Evolutionary conservation across 2,329 filamentous ascomycete genomes (phyloP).

Genomic region (Coniochaeta sp.): DNA sequence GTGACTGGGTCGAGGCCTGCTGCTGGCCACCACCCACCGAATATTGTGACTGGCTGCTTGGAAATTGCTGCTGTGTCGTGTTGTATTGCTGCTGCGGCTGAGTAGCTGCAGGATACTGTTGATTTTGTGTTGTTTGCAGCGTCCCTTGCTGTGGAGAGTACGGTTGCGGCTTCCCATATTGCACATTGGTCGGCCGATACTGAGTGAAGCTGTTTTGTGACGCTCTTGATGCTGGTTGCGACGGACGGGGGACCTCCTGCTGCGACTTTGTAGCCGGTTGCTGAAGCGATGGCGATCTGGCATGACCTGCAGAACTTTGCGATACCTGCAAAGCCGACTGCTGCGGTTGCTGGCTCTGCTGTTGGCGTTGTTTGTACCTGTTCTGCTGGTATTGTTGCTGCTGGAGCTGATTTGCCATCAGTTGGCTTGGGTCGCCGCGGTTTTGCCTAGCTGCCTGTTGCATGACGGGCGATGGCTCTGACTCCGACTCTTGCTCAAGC

Average conservation of each 20-base stretch:
- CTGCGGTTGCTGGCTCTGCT: slow-evolving; percentile 5
- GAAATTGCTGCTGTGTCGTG: slow-evolving; percentile 5
- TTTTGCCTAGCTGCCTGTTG: slow-evolving; percentile 7
- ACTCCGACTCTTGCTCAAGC: slow-evolving; percentile 14
- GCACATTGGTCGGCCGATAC: slow-evolving; percentile 8
- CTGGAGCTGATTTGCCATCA: slow-evolving; percentile 8
- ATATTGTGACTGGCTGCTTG: slow-evolving; percentile 14
- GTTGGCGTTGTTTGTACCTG: slow-evolving; percentile 14
- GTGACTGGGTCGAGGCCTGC: slow-evolving; percentile 15
- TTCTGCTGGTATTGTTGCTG: slow-evolving; percentile 11
- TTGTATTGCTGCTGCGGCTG: slow-evolving; percentile 12
- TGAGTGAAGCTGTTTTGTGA: slow-evolving; percentile 11
- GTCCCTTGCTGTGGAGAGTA: slow-evolving; percentile 11
- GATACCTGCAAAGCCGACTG: neutral
- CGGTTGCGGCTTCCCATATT: slow-evolving; percentile 13
- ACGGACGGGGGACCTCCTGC: slow-evolving; percentile 12
- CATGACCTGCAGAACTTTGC: slow-evolving; percentile 11
- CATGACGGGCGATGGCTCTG: slow-evolving; percentile 6
- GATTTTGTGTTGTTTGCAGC: slow-evolving; percentile 6
- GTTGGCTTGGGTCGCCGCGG: slow-evolving; percentile 7
- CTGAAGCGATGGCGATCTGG: slow-evolving; percentile 11
- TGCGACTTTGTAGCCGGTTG: slow-evolving; percentile 9
- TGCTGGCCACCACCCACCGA: slow-evolving; percentile 9
- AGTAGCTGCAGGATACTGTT: slow-evolving; percentile 11
- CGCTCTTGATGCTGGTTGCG: slow-evolving; percentile 13